Base-by-base conservation (phyloP, 1,284 basidiomycete genomes). In the Trametes versicolor region DNA sequence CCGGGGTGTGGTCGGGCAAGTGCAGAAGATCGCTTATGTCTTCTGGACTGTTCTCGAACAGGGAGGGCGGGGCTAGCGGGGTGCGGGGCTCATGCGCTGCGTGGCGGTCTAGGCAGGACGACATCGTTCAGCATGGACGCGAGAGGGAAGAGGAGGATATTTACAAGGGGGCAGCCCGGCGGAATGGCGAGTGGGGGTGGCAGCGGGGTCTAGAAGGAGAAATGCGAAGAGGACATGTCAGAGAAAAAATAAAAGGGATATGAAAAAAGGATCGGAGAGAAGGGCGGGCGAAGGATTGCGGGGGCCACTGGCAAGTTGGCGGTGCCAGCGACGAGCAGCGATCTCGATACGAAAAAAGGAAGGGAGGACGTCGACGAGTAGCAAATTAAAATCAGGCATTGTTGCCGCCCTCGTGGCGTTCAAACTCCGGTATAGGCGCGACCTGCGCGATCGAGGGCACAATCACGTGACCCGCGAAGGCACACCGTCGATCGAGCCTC, bases 1-100 rank as follows among this genome's bases (percentile, higher is more conserved):
- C 43, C 58, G 62, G 62, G 29, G 64, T 55, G 52, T 37, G 36
- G 62, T 65, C 52, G 66, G 52, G 21, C 49, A 61, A 55, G 57
- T 64, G 60, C 57, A 64, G 54, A 55, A 62, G 69, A 65, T 72
- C 69, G 67, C 67, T 66, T 50, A 70, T 66, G 59, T 65, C 58
- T 69, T 71, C 63, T 67, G 64, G 69, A 65, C 62, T 56, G 48
- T 75, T 75, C 75, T 77, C 73, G 73, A 75, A 75, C n/a, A 55
- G 51, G 27, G 63, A 50, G 72, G 53, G 57, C 73, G 69, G n/a
- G 70, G 56, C 39, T 50, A 58, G 47, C 45, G 68, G 60, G 47
- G 68, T 57, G 55, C 59, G 58, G 37, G 60, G 50, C 60, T 71
- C 70, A 73, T 72, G 61, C 69, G 70, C 66, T 67, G 49, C 64